A percentile compares a stretch with the other conserved stretches of the same genome.
Evolutionary conservation across 257 asterid genomes (phyloP).

Genomic region (Solanum commersonii): DNA sequence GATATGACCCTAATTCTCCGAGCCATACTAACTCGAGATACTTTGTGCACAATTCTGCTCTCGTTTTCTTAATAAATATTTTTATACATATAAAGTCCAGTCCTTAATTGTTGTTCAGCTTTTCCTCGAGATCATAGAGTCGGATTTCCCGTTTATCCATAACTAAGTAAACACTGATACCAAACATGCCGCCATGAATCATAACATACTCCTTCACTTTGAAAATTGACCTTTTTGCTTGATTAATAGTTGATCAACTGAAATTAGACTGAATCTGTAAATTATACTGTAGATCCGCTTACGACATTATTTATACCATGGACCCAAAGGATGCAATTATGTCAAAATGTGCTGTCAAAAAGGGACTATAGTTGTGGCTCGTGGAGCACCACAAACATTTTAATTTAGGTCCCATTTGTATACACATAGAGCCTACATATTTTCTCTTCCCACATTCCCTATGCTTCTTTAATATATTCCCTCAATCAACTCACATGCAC

Average conservation of each 20-base stretch:
- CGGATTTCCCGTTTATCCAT: fast-evolving
- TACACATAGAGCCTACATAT: background rate
- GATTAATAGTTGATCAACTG: background rate
- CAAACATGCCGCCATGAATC: fast-evolving
- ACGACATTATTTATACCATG: background rate
- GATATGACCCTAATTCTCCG: background rate
- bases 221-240: background rate
- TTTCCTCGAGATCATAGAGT: background rate
- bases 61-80: no score
- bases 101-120: background rate
- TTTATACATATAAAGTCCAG: background rate
- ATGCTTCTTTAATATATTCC: background rate
- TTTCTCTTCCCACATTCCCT: background rate
- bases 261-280: fast-evolving
- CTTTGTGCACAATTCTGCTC: background rate
- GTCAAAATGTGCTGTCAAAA: background rate
- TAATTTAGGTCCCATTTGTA: background rate
- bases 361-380: background rate
- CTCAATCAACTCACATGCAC: background rate
- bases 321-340: background rate
- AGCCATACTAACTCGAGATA: background rate
- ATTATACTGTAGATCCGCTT: background rate
- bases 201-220: background rate
- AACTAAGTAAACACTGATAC: fast-evolving
- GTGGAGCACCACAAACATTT: background rate